phyloP scores from a whole-genome alignment of 805 yeast species.

The Myxozyma geophila region DNA sequence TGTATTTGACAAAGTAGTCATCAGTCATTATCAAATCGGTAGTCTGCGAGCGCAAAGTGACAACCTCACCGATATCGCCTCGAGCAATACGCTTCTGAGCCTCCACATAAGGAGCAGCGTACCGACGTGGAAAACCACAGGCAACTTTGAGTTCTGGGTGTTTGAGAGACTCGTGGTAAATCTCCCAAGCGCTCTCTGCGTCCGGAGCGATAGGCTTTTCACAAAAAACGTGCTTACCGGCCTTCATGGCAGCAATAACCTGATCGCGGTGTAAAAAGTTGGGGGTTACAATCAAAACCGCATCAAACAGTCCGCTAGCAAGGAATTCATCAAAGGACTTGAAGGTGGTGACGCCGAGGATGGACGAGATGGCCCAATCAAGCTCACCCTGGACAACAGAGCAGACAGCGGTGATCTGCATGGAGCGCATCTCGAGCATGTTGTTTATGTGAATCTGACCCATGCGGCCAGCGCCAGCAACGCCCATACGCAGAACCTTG shows the following conservation, averaged over 20 bases:
- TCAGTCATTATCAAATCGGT: conserved; percentile 28
- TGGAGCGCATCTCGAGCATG: conserved; percentile 13
- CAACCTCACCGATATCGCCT: conserved; percentile 36
- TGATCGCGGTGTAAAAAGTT: conserved; percentile 32
- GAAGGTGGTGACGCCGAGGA: conserved; percentile 18
- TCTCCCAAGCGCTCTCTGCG: conserved; percentile 33
- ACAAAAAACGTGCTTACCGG: conserved; percentile 34
- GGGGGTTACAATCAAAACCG: conserved; percentile 33
- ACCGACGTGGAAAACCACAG: conserved; percentile 39
- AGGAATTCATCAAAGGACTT: conserved; percentile 30
- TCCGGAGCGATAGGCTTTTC: conserved; percentile 35
- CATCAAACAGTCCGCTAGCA: conserved; percentile 27
- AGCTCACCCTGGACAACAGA: conserved; percentile 22
- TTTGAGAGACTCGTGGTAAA: conserved; percentile 24
- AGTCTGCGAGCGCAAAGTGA: conserved; percentile 36
- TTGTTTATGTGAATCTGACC: conserved; percentile 31
- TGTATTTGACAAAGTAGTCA: conserved; percentile 33
- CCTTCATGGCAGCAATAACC: conserved; percentile 28
- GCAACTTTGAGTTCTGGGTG: conserved; percentile 34
- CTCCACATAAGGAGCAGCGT: conserved; percentile 29
- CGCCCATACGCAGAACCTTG: conserved; percentile 17
- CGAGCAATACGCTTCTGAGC: conserved; percentile 29
- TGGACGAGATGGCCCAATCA: conserved; percentile 19
- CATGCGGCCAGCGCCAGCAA: conserved; percentile 35
- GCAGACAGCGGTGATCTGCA: conserved; percentile 28